phyloP scores from a whole-genome alignment of 169 alveolate species.

The Fabrea salina region DNA sequence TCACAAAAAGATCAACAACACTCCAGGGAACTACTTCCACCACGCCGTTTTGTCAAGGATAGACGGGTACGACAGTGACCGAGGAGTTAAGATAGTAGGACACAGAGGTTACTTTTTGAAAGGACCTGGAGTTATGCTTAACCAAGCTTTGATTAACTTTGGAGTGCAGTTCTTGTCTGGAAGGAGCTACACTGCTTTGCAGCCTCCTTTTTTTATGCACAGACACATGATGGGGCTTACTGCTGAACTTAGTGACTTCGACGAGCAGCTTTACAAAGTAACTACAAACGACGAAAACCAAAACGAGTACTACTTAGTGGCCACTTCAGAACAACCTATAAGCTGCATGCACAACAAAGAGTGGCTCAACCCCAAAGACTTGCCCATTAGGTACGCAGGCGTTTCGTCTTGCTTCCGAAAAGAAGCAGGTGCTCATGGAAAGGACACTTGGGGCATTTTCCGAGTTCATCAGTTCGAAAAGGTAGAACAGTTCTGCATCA shows the following conservation, averaged over 20 bases:
- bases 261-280: conserved; percentile 92
- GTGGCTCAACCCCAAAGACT: conserved; percentile 65
- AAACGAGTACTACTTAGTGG: conserved; percentile 93
- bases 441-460: conserved; percentile 98
- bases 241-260: conserved; percentile 97
- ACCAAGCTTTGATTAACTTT: conserved; percentile 94
- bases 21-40: conserved; percentile 90
- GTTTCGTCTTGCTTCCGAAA: conserved; percentile 97
- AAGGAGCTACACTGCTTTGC: conserved; percentile 94
- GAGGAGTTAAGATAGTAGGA: conserved; percentile 96
- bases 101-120: conserved; percentile 97
- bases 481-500: conserved; percentile 95
- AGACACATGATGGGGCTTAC: conserved; percentile 93
- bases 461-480: conserved; percentile 99
- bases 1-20: conserved; percentile 75
- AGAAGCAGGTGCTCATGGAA: conserved; percentile 99
- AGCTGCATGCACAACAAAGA: conserved; percentile 93
- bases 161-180: conserved; percentile 89
- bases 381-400: conserved; percentile 90
- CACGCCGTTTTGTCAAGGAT: conserved; percentile 90
- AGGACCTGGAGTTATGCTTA: conserved; percentile 94
- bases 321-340: conserved; percentile 99
- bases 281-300: conserved; percentile 62
- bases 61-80: conserved; percentile 89
- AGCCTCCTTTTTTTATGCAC: conserved; percentile 98